Evolutionary conservation across 176 grass and related monocot species (phyloP), one percentile per base, ranked within the genome.

Genomic region (Dendrocalamus sinicus): DNA sequence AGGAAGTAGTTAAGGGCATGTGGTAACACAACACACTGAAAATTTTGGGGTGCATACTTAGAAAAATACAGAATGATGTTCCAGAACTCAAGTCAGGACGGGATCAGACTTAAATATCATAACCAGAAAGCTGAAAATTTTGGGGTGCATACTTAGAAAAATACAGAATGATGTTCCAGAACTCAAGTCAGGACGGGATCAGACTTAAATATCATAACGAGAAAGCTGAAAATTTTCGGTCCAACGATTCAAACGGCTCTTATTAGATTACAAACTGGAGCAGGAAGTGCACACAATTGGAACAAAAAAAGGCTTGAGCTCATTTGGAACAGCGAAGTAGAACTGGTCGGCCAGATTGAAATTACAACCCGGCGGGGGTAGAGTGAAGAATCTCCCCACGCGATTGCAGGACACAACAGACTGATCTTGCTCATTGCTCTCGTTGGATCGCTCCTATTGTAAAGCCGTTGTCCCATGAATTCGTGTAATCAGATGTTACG

Each of bases 171-270:
- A 39, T 67, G 30, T 0, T 32, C 2, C 62, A 70, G 17, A 60
- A 22, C 69, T 32, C 28, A 64, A 63, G 17, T 9, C 32, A 76
- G 2, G 15, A 65, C 50, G 11, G 22, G 20, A 63, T 43, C 32
- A 70, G 11, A 80, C 67, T 51, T 30, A 0, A 67, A 85, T 20
- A 73, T 65, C 24, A 61, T 72, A 23, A 60, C 10, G 73, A 16
- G 53, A 64, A 65, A 43, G 81, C 66, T n/a, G n/a, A 17, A 14
- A 20, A 55, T 32, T 41, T 7, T 41, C 2, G n/a, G 75, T 51
- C 45, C 26, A 88, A 51, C 20, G 24, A 82, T 85, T 75, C 60
- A 85, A 50, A 58, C 24, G 48, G 52, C 88, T 68, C 88, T 89
- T 81, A 76, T 89, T 89, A 76, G 7, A 81, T 83, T 75, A 83